Base-by-base conservation (phyloP, 2,329 filamentous ascomycete genomes). In the Peltaster fructicola region DNA sequence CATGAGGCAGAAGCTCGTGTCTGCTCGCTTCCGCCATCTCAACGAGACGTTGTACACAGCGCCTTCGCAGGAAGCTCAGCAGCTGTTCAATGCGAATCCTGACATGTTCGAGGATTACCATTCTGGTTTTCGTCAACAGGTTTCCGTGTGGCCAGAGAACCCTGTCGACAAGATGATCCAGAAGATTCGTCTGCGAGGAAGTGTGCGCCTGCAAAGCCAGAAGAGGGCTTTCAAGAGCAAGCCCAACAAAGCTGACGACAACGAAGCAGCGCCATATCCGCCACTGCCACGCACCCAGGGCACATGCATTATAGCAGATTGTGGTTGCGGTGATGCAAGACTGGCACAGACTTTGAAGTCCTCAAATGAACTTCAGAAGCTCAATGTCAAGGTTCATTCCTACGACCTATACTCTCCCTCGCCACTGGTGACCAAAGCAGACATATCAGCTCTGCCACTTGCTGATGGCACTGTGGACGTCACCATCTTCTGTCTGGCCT, bases 51-150 rank as follows among this genome's bases (percentile, higher is more conserved):
- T 98, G 8, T 98, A 98, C 57, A 95, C 85, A 4, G 79, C 74
- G 6, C 79, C 84, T 1, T 98, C 88, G 0, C 60, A 62, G 17
- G 72, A 88, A 36, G 78, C 88, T n/a, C 70, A 88, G 39, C 57
- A 65, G 24, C 69, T 95, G 13, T 95, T 98, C 58, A 61, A 68
- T 25, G 62, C 76, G 16, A 80, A 79, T 24, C 88, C 88, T 0
- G 80, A 91, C 46, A 84, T 95, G 65, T 98, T 95, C 55, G 65
- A 70, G 38, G 84, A 95, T 54, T 98, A 98, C 53, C 88, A 98
- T 55, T 75, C 82, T 32, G 88, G 88, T 16, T 98, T 98, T 63
- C 76, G 84, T 1, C 78, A 84, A 26, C 88, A 98, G 56, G 88
- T 95, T 30, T 74, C 80, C 44, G 77, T 84, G 3, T 98, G 88